A percentile compares a stretch with the other conserved stretches of the same genome.
phyloP scores from a whole-genome alignment of 116 monocot genomes.

The Cymodocea nodosa region DNA sequence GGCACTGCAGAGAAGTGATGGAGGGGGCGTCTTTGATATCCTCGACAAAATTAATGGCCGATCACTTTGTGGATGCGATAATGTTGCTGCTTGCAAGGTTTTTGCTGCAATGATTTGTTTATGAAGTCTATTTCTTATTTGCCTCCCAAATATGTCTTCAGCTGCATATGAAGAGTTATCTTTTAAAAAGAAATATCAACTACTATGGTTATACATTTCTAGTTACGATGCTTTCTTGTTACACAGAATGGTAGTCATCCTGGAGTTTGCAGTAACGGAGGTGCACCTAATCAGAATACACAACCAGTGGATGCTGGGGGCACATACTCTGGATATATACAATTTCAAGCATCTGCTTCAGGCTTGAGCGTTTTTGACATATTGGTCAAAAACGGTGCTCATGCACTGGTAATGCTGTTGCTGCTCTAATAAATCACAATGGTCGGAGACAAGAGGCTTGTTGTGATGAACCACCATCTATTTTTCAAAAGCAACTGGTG shows the following conservation, averaged over 20 bases:
- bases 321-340: constrained; percentile 56
- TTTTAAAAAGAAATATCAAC: background rate
- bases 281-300: constrained; percentile 18
- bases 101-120: background rate
- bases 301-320: constrained; percentile 23
- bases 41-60: constrained; percentile 82
- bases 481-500: too few relatives aligned
- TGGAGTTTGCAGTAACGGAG: constrained; percentile 50
- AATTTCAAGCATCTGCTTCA: constrained; percentile 38
- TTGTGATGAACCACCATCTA: too few relatives aligned
- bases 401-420: background rate
- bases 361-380: constrained; percentile 5
- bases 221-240: constrained; percentile 1
- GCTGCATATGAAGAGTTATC: background rate
- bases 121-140: background rate
- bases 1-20: constrained; percentile 72
- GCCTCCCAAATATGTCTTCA: background rate
- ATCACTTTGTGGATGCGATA: constrained; percentile 60
- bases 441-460: too few relatives aligned
- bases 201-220: background rate
- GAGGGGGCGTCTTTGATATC: constrained; percentile 75
- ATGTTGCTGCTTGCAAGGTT: constrained; percentile 65
- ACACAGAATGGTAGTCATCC: constrained; percentile 41
- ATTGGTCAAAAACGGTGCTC: background rate
- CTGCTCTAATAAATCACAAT: background rate